These are phyloP conservation scores for Coemansia sp. DNA, from an alignment of 192 early-diverging fungal genomes.

Conservation along the genomic window DNA sequence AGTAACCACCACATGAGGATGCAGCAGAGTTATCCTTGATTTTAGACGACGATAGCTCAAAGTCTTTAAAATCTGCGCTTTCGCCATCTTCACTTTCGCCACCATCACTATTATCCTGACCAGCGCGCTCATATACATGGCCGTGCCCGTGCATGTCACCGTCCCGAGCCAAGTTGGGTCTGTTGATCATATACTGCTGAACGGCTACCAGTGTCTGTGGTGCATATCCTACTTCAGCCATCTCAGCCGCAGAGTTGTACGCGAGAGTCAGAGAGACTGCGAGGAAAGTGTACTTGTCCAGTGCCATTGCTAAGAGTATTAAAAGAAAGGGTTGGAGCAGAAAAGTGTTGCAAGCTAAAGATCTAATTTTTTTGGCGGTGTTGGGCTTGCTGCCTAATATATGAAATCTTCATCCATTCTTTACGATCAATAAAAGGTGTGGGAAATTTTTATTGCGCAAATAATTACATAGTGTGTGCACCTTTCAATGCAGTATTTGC, in stretches of 20 bases:
- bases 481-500: neutral
- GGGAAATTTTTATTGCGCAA: neutral
- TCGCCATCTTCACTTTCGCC: neutral
- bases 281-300: neutral
- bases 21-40: slow-evolving; percentile 15
- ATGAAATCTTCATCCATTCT: neutral
- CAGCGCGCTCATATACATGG: slow-evolving; percentile 15
- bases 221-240: slow-evolving; percentile 41
- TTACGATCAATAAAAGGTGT: neutral
- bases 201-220: slow-evolving; percentile 34
- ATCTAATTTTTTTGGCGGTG: neutral
- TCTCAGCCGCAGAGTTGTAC: neutral
- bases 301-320: neutral
- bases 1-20: neutral
- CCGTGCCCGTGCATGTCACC: neutral
- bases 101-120: neutral
- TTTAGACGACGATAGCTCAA: slow-evolving; percentile 7
- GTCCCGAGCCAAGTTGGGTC: neutral
- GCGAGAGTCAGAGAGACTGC: neutral
- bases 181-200: slow-evolving; percentile 38
- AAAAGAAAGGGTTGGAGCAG: neutral
- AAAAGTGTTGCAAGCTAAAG: neutral
- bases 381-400: neutral
- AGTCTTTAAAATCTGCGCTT: neutral
- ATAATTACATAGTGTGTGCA: neutral